These are phyloP conservation scores for Spinacia oleracea DNA, from an alignment of 179 eudicot genomes.

Conservation along the genomic window DNA sequence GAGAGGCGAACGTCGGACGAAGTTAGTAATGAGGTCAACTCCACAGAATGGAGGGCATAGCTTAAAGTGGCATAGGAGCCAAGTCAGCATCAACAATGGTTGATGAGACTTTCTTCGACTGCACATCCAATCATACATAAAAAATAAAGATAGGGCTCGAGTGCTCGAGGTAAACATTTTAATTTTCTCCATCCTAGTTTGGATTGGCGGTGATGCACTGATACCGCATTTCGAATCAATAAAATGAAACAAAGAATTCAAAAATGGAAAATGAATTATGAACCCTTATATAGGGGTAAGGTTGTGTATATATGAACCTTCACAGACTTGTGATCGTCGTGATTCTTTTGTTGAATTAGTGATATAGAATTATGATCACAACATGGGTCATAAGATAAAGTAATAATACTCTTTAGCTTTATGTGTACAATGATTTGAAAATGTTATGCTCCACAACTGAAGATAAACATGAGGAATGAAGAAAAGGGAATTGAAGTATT, in stretches of 20 bases:
- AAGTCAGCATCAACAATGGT: too few relatives aligned
- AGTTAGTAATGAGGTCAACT: too few relatives aligned
- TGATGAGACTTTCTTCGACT: too few relatives aligned
- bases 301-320: not conserved
- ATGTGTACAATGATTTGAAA: not conserved
- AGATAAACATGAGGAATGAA: not conserved
- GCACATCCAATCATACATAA: too few relatives aligned
- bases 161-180: too few relatives aligned
- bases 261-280: not conserved
- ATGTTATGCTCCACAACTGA: not conserved
- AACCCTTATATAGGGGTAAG: not conserved
- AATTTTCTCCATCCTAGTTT: not conserved
- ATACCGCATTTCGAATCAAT: not conserved
- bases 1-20: too few relatives aligned
- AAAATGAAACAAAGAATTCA: too few relatives aligned
- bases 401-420: not conserved
- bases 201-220: not conserved
- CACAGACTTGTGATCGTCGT: not conserved
- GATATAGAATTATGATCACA: not conserved
- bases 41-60: too few relatives aligned
- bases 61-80: too few relatives aligned
- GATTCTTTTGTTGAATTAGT: not conserved
- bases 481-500: not conserved
- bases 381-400: not conserved
- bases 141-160: too few relatives aligned